A percentile compares a stretch with the other conserved stretches of the same genome.
Evolutionary conservation across 179 eudicot species (phyloP).

Genomic region (Spinacia oleracea): DNA sequence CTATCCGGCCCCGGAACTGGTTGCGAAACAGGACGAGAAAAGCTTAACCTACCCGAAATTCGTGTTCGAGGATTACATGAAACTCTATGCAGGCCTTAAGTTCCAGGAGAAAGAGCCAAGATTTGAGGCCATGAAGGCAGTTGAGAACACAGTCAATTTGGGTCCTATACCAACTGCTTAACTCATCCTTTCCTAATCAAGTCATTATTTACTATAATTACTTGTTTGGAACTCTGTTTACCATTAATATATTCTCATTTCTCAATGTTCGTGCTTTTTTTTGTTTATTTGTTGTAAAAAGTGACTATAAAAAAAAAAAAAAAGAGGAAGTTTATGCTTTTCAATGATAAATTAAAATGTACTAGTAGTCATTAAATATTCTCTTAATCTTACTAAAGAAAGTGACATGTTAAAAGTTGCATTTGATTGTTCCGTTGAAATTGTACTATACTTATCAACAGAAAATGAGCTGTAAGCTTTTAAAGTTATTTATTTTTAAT

Average conservation of each 20-base stretch:
- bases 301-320: slow-evolving; percentile 10
- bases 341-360: slow-evolving; percentile 10
- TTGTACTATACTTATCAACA: slow-evolving; percentile 13
- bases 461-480: slow-evolving; percentile 18
- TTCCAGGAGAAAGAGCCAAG: slow-evolving; percentile 84
- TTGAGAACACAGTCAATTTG: slow-evolving; percentile 24
- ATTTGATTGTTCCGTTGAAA: slow-evolving; percentile 19
- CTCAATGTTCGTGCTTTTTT: slow-evolving; percentile 4
- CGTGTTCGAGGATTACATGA: slow-evolving; percentile 83
- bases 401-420: slow-evolving; percentile 27
- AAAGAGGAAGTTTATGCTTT: no score
- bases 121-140: slow-evolving; percentile 70
- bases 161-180: slow-evolving; percentile 34
- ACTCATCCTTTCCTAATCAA: background rate
- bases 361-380: slow-evolving; percentile 3
- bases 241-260: slow-evolving; percentile 11
- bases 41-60: slow-evolving; percentile 53
- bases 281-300: slow-evolving; percentile 8
- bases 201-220: slow-evolving; percentile 13
- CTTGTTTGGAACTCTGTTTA: slow-evolving; percentile 12
- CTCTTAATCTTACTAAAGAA: slow-evolving; percentile 13
- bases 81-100: slow-evolving; percentile 59
- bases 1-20: slow-evolving; percentile 55
- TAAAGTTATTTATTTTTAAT: background rate
- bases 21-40: slow-evolving; percentile 31